Percentiles rank a stretch among this genome's conserved stretches.
Conservation (phyloP, 345 rosid genomes). For the Bruguiera parviflora region DNA sequence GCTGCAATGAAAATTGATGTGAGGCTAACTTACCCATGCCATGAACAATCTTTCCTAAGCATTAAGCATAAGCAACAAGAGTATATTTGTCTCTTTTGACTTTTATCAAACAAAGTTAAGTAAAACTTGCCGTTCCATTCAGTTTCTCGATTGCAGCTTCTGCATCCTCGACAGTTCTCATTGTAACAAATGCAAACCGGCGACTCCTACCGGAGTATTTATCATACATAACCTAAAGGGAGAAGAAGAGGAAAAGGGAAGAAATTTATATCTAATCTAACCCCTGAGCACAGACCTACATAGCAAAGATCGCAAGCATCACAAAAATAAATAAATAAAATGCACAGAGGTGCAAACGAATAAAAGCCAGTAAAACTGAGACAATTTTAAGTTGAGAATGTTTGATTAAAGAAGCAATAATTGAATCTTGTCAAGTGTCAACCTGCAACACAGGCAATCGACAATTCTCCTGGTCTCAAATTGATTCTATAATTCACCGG, state of each 20-base stretch:
- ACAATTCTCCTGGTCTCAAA: too few species aligned
- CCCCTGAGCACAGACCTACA: neutral
- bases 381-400: too few species aligned
- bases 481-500: too few species aligned
- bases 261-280: neutral
- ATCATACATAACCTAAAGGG: constrained; percentile 70
- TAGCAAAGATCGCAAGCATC: neutral
- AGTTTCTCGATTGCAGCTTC: constrained; percentile 71
- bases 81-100: neutral
- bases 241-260: neutral
- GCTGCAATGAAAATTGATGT: constrained; percentile 31
- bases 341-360: neutral
- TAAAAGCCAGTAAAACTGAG: too few species aligned
- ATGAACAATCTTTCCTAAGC: neutral
- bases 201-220: constrained; percentile 77
- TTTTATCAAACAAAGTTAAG: neutral
- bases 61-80: neutral
- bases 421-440: too few species aligned
- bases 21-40: neutral
- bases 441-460: too few species aligned
- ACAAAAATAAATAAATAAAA: neutral
- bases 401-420: too few species aligned
- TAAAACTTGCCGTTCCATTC: constrained; percentile 62
- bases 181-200: constrained; percentile 77
- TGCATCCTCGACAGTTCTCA: constrained; percentile 86